Base-by-base conservation (phyloP, 192 early-diverging fungal genomes). In the Backusella tuberculispora region DNA sequence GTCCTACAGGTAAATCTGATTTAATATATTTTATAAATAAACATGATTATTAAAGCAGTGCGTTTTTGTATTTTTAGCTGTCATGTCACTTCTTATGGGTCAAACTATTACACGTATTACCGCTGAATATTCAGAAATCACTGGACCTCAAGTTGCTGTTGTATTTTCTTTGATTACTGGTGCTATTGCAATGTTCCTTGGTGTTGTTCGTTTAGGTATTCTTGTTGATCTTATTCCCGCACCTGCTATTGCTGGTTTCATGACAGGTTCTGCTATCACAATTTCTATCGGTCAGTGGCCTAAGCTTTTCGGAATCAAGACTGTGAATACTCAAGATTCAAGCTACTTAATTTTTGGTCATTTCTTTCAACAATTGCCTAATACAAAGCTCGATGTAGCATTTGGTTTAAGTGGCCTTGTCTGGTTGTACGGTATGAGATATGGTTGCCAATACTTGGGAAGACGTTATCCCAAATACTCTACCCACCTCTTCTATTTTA, bases 201-300 rank as follows among this genome's bases (percentile, higher is more conserved):
- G 97, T 63, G 74, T 97, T 19, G 77, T 96, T 19, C 92, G 94
- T 10, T 84, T 98, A 37, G 97, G 97, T 29, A 90, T 95, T 70
- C 83, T 97, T 29, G 91, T 97, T 42, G 94, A 97, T 80, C 96
- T 97, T 76, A 94, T 98, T 81, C 92, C 97, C 89, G 37, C 69
- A 80, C 88, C 95, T 14, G 94, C 93, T 21, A 91, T 98, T 79
- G 91, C 91, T 13, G 95, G 95, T 4, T 98, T 96, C 75, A 95
- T 92, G 73, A 90, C 94, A 6, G 95, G 95, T 13, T 93, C 94
- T 5, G 94, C 92, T 24, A 80, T 93, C 7, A 91, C 86, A 41
- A 93, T 95, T 73, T 87, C 89, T 64, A 88, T 95, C 74, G 85
- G 86, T 42, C 95, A 86, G 75, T 85, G 92, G 50, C 90, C 95